Percentiles rank a stretch among this genome's conserved stretches.
phyloP scores from a whole-genome alignment of 2,329 filamentous ascomycete genomes.

The Colletotrichum paranaense region DNA sequence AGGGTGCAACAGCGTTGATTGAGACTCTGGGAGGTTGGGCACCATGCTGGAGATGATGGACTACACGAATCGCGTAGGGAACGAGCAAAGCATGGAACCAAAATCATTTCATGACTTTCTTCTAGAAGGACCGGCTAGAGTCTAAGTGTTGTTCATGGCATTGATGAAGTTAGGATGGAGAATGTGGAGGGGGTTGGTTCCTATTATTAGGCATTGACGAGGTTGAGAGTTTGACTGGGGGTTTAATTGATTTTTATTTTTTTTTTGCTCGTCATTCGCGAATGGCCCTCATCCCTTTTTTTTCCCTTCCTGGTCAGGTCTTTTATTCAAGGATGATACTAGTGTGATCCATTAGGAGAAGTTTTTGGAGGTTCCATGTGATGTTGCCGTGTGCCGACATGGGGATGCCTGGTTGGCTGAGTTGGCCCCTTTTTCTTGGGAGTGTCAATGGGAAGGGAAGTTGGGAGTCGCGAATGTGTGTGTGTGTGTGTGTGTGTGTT shows the following conservation, averaged over 20 bases:
- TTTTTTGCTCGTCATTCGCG: no score
- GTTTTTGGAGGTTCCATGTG: neutral
- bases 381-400: conserved; percentile 14
- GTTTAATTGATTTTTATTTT: neutral
- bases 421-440: neutral
- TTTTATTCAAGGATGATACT: neutral
- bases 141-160: neutral
- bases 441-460: neutral
- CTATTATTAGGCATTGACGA: neutral
- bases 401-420: conserved; percentile 17
- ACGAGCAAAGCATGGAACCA: neutral
- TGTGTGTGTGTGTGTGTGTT: no score
- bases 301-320: neutral
- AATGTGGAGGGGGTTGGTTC: neutral
- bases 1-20: neutral
- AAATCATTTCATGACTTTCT: neutral
- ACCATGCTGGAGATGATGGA: neutral
- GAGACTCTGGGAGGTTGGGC: no score
- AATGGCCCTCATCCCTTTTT: neutral
- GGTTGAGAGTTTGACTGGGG: neutral
- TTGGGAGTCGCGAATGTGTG: no score
- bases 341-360: neutral
- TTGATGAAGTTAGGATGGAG: neutral
- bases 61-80: no score
- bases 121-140: neutral